Base-by-base conservation (phyloP, 2,329 filamentous ascomycete species). In the Penicillium hesseltinei region DNA sequence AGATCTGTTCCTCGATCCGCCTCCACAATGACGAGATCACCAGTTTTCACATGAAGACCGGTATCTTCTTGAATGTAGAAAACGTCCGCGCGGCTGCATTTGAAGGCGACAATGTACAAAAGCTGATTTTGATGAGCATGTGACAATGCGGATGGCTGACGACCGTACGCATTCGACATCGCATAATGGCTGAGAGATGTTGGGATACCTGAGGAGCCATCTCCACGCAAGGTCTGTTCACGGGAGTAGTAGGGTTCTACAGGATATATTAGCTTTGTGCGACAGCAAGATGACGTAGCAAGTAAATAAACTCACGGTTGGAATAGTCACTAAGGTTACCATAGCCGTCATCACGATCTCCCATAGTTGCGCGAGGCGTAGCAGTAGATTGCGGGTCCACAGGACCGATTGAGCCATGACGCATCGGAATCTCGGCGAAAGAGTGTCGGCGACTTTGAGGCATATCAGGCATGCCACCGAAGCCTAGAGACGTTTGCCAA, bases 21-120 rank as follows among this genome's bases (percentile, higher is more conserved):
- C 76, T 99, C 94, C 19, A 97, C 92, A 65, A 99, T 97, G 60
- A 99, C 95, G 51, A 97, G 81, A 71, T 99, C 94, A 33, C 94
- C 94, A 19, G 88, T 87, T 68, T 92, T 94, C 53, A 97, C 89
- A 21, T 90, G 89, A 33, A 99, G 82, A 3, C 94, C 94, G 6
- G 92, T 97, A 59, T 93, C 92, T 73, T 97, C 92, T 73, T 96
- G 92, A 35, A 97, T 91, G 75, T 96, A 97, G 74, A 97, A 99
- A 10, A 97, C 91, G 70, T 97, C 94, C 38, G 93, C 92, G 60
- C 94, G 85, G 36, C 91, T 91, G 72, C 92, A 97, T 75, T 99
- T 99, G 84, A 99, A 99, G 7, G 93, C 86, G 17, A 99, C 93
- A 52, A 99, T 88, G 73, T 93, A 93, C 42, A 75, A 59, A 53